A percentile compares a stretch with the other conserved stretches of the same genome.
Conservation (phyloP, 1,139 yeast genomes). For the Candida dubliniensis region DNA sequence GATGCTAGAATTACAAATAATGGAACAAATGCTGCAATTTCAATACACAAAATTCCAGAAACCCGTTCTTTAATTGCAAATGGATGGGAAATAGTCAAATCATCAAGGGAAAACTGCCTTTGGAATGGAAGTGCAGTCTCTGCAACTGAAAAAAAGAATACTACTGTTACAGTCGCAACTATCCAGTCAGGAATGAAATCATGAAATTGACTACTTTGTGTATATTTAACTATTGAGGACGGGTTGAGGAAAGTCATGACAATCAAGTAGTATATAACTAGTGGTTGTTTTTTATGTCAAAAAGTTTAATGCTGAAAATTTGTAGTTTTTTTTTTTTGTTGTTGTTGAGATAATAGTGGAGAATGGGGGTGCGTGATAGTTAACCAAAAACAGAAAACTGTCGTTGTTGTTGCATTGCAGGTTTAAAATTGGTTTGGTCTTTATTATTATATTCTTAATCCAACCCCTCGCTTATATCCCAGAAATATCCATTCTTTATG, state of each 20-base stretch:
- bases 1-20: constrained; percentile 13
- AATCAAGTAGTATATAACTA: not conserved
- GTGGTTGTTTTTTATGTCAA: not conserved
- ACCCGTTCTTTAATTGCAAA: constrained; percentile 42
- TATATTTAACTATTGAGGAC: constrained; percentile 7
- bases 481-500: no score
- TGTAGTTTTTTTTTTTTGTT: constrained; percentile 1
- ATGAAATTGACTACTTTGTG: constrained; percentile 14
- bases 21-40: constrained; percentile 21
- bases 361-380: no score
- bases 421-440: no score
- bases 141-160: constrained; percentile 33
- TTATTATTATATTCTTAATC: no score
- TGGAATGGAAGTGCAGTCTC: constrained; percentile 38
- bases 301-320: not conserved
- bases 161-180: constrained; percentile 22
- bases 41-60: constrained; percentile 20
- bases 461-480: no score
- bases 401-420: no score
- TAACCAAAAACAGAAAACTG: no score
- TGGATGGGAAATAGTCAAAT: constrained; percentile 43
- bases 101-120: constrained; percentile 31
- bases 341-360: not conserved
- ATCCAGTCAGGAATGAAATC: constrained; percentile 33
- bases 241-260: constrained; percentile 10